Evolutionary conservation across 2,329 filamentous ascomycete genomes (phyloP), one percentile per base, ranked within the genome.

Genomic region (Setomelanomma holmii): DNA sequence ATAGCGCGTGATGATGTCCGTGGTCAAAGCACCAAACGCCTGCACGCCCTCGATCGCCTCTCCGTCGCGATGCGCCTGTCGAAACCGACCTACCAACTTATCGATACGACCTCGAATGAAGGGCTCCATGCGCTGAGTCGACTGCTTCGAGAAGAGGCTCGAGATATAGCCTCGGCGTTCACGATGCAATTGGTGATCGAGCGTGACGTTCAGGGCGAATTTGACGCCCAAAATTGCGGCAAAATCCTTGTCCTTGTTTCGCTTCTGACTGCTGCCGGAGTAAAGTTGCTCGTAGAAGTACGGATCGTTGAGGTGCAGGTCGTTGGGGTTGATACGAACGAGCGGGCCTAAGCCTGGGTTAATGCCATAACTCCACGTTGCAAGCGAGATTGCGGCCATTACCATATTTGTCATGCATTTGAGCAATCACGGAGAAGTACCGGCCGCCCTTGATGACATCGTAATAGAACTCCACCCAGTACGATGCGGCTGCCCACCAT

Each of bases 381-480:
- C 16, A 24, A 24, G 1, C 3, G 24, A 4, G 16, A 1, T 16
- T 50, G 6, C 12, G 16, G 11, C 22, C 14, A 41, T 21, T 47
- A 41, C 62, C 58, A 33, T 66, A 59, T 22, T 23, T n/a, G 19
- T 60, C 34, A 51, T 76, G 74, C 21, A 76, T 61, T 2, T 55
- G 46, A 40, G 75, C 61, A 16, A 76, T 63, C 55, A 70, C 67
- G 40, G 67, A 61, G 45, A 73, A 68, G 14, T 72, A 66, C 1
- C 59, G 61, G n/a, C 73, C 71, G 4, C 58, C 47, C 20, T 45
- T 34, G 14, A 54, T 10, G 4, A 55, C 27, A 34, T 62, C 48
- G 22, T 51, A 57, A 45, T 61, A 63, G 6, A 58, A 51, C 12
- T 63, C 48, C 4, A 22, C 23, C 6, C 46, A 20, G 4, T 54